Evolutionary conservation across 108 stramenopile genomes (phyloP), one percentile per base, ranked within the genome.

Genomic region (Nannochloropsis salina): DNA sequence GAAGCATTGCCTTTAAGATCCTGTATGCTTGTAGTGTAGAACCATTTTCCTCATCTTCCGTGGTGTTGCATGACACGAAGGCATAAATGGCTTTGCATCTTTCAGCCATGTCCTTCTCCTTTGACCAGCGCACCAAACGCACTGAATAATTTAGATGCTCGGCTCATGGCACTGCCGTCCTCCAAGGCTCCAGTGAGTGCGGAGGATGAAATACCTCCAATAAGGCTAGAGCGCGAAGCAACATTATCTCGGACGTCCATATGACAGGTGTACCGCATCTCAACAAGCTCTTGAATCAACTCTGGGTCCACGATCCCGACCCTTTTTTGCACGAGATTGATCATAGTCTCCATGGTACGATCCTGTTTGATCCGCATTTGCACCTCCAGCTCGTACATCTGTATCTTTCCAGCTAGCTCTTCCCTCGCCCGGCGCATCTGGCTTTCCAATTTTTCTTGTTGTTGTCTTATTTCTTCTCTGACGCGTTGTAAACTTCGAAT

Each of bases 221-320:
- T 74, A 15, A 74, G 61, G n/a, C 61, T 74, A 4, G 61, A 74
- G 15, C 61, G 61, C 2, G 8, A 8, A n/a, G 61, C 61, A n/a
- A 74, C 61, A 74, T 74, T n/a, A n/a, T 74, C 61, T n/a, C 61
- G 15, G n/a, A 74, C n/a, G 15, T 2, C 61, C 61, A 74, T n/a
- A n/a, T 74, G 15, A n/a, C 61, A 74, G 61, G 61, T 74, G 61
- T 74, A n/a, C 61, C n/a, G 61, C 61, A 74, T 74, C 61, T 74
- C 61, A n/a, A 74, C n/a, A 15, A 74, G 61, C 61, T 74, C 61
- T 74, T 74, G 61, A 74, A 74, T 2, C 61, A 74, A 74, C n/a
- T 74, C 61, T 2, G 61, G 2, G 6, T 74, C 4, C 20, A n/a
- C 61, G 61, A 2, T 74, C 20, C n/a, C 61, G 15, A 74, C 20